Evolutionary conservation across 140 eudicot genomes (phyloP), one percentile per base, ranked within the genome.

Genomic region (Erigeron philadelphicus): DNA sequence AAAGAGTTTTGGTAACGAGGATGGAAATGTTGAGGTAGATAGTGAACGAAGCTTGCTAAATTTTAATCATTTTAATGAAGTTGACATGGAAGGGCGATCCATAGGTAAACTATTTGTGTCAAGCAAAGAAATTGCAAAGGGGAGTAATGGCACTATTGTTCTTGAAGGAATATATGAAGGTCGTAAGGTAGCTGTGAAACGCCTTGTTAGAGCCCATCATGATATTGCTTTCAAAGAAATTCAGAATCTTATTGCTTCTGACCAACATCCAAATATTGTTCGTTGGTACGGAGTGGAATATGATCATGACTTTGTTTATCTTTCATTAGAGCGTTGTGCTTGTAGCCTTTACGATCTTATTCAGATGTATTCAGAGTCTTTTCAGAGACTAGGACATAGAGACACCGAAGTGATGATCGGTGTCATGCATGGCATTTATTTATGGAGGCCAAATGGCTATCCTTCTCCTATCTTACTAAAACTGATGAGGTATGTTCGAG

Each of bases 141-240:
- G 97, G 57, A 94, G 99, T 67, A 89, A 94, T 19, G 99, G 99
- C 17, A 94, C 99, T 3, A 71, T 94, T 72, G 90, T 94, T 17
- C 87, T 89, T 21, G 99, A 94, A 77, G 97, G 99, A 67, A 77
- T 77, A 15, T 85, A 94, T 53, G 97, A 87, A 72, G 95, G 99
- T 61, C 93, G 99, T 35, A 85, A 83, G 42, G 99, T 89, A 43
- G 99, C 99, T 38, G 97, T 94, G 68, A 94, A 94, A 80, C 96
- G 99, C 23, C 85, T 94, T 71, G 99, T 94, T 63, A 79, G 85
- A 74, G 89, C 99, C 47, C 90, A 89, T 74, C 92, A 94, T 73
- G 90, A 89, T 48, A 83, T 94, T 61, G 99, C 99, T 31, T 73
- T 83, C 35, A 94, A 94, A 75, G 99, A 94, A 74, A 89, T 94